phyloP scores from a whole-genome alignment of 352 stramenopile species.

The Phytophthora agathidicida region DNA sequence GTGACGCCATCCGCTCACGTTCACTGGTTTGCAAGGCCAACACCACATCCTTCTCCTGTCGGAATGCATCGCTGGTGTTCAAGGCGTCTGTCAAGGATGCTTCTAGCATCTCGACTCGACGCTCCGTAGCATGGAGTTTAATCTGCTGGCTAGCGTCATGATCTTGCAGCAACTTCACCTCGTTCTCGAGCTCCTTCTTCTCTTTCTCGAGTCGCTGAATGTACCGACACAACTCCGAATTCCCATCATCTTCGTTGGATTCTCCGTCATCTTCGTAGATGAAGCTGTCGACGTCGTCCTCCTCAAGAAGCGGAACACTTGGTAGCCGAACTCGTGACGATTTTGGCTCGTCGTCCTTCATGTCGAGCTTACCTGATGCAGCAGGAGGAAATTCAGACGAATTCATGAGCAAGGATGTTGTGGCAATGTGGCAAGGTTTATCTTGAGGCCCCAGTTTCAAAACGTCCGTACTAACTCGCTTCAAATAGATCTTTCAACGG shows the following conservation, averaged over 20 bases:
- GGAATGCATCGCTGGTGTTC: conserved; percentile 30
- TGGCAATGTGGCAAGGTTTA: background rate
- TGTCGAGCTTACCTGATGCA: conserved; percentile 6
- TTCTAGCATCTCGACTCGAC: conserved; percentile 50
- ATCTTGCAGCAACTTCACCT: conserved; percentile 47
- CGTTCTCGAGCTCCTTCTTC: conserved; percentile 46
- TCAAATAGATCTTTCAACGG: conserved; percentile 26
- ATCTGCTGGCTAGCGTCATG: conserved; percentile 44
- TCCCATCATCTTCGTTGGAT: conserved; percentile 27
- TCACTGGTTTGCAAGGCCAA: conserved; percentile 40
- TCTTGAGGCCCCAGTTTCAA: conserved; percentile 16
- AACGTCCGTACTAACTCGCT: conserved; percentile 5
- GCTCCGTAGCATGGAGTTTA: conserved; percentile 29
- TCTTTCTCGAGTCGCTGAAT: conserved; percentile 58
- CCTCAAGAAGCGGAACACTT: conserved; percentile 33
- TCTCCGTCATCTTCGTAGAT: conserved; percentile 40
- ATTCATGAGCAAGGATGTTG: conserved; percentile 20
- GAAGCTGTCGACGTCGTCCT: conserved; percentile 37
- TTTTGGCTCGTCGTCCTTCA: conserved; percentile 23
- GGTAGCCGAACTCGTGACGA: conserved; percentile 7
- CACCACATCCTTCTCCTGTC: conserved; percentile 41
- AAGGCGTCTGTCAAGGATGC: conserved; percentile 35
- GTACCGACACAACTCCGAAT: conserved; percentile 53
- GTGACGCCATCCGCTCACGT: conserved; percentile 37
- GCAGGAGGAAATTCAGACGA: conserved; percentile 14